A percentile compares a stretch with the other conserved stretches of the same genome.
These are phyloP conservation scores for Pythium coloratum DNA, from an alignment of 352 stramenopile genomes.

Conservation along the genomic window DNA sequence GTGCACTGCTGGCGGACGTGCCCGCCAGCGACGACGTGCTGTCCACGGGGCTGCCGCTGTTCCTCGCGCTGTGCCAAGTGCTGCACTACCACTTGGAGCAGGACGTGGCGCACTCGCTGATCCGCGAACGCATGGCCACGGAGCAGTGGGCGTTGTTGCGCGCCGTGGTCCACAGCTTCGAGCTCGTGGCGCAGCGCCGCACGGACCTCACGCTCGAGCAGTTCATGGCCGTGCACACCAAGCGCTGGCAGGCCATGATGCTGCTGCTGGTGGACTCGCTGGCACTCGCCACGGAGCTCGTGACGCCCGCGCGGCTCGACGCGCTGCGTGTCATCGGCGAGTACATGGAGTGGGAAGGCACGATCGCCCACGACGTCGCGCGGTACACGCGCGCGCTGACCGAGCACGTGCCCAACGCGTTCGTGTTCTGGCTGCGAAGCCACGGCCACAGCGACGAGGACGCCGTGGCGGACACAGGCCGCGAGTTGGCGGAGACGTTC, in stretches of 20 bases:
- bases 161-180: conserved; percentile 60
- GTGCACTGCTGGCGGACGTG: conserved; percentile 47
- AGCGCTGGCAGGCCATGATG: conserved; percentile 82
- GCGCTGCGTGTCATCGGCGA: conserved; percentile 68
- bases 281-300: conserved; percentile 50
- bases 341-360: conserved; percentile 88
- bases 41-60: conserved; percentile 67
- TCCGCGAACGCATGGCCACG: conserved; percentile 54
- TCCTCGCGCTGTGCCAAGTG: conserved; percentile 78
- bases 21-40: conserved; percentile 62
- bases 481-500: conserved; percentile 52
- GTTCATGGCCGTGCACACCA: conserved; percentile 70
- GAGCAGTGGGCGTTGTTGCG: conserved; percentile 54
- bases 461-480: conserved; percentile 14
- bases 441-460: conserved; percentile 22
- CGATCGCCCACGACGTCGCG: conserved; percentile 76
- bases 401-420: conserved; percentile 72
- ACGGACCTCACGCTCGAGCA: conserved; percentile 34
- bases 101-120: conserved; percentile 61
- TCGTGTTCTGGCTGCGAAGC: conserved; percentile 70
- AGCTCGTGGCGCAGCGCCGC: conserved; percentile 33
- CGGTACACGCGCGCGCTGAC: conserved; percentile 62
- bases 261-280: conserved; percentile 78
- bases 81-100: conserved; percentile 87
- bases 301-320: conserved; percentile 60